Conservation (phyloP, 106 monocot genomes). For the Dendrobium nobile region DNA sequence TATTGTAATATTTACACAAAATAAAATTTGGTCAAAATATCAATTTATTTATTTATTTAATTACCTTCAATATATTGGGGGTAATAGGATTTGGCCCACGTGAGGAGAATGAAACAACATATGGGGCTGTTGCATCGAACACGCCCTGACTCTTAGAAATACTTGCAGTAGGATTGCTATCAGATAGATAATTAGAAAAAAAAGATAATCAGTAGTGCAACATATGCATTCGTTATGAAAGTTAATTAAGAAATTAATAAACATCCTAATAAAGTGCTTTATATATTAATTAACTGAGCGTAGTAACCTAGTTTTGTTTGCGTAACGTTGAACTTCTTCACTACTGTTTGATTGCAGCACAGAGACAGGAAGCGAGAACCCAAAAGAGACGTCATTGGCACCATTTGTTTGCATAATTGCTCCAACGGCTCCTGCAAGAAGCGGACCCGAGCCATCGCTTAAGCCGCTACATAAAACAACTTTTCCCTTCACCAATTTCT, state of each 20-base stretch:
- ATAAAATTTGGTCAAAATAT: background rate
- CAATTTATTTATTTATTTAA: background rate
- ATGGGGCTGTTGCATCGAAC: slow-evolving; percentile 16
- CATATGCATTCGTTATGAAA: too few relatives aligned
- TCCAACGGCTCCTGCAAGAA: slow-evolving; percentile 13
- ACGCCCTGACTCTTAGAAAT: slow-evolving; percentile 18
- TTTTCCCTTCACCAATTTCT: slow-evolving; percentile 19
- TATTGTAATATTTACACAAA: background rate
- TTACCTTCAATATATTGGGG: slow-evolving; percentile 24
- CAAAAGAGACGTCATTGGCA: slow-evolving; percentile 6
- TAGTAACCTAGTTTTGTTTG: slow-evolving; percentile 14
- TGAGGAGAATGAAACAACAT: slow-evolving; percentile 21
- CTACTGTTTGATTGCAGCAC: background rate
- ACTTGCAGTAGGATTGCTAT: slow-evolving; percentile 22
- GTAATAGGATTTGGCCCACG: slow-evolving; percentile 33
- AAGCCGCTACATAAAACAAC: slow-evolving; percentile 18
- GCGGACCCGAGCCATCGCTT: slow-evolving; percentile 4
- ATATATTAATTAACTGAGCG: too few relatives aligned
- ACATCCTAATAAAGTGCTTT: too few relatives aligned
- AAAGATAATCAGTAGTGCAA: background rate
- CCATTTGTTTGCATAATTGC: slow-evolving; percentile 12
- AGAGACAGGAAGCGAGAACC: slow-evolving; percentile 8
- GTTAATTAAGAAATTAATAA: background rate
- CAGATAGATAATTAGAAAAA: background rate
- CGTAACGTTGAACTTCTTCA: slow-evolving; percentile 9